These are phyloP conservation scores for Daldinia decipiens DNA, from an alignment of 495 filamentous ascomycete species.

Conservation along the genomic window DNA sequence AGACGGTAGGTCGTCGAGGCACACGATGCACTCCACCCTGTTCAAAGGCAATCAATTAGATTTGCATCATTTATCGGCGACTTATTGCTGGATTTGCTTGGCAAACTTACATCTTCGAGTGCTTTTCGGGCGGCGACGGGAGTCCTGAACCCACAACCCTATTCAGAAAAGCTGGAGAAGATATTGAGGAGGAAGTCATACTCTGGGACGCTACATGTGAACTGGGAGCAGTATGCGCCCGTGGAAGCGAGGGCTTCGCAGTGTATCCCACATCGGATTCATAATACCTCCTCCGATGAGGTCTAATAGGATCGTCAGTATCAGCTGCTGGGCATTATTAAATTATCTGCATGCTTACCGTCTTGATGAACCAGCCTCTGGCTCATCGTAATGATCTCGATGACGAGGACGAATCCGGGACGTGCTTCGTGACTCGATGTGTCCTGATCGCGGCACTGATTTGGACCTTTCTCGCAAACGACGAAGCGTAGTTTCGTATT, in stretches of 20 bases:
- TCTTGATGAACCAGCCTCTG: conserved; percentile 49
- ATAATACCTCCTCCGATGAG: conserved; percentile 50
- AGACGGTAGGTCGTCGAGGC: conserved; percentile 67
- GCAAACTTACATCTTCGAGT: conserved; percentile 50
- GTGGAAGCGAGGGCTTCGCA: conserved; percentile 46
- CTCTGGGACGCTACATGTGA: conserved; percentile 54
- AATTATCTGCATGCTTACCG: conserved; percentile 46
- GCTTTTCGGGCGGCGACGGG: conserved; percentile 44
- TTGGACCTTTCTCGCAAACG: conserved; percentile 40
- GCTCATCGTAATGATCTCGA: conserved; percentile 47
- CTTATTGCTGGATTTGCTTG: neutral
- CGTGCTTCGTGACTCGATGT: conserved; percentile 41
- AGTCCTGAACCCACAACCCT: conserved; percentile 48
- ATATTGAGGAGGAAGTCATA: conserved; percentile 52
- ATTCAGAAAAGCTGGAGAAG: conserved; percentile 49
- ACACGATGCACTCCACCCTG: conserved; percentile 75
- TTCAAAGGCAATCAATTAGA: conserved; percentile 38
- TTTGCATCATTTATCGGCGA: conserved; percentile 4
- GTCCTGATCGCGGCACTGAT: conserved; percentile 36
- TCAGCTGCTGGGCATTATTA: neutral
- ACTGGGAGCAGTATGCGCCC: conserved; percentile 49
- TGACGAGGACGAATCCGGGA: conserved; percentile 29
- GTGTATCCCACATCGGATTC: conserved; percentile 49
- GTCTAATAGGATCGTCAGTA: conserved; percentile 42
- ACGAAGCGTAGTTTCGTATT: conserved; percentile 39